Percentiles rank a stretch among this genome's conserved stretches.
Evolutionary conservation across 805 yeast species (phyloP).

Genomic region (Candida awuae): DNA sequence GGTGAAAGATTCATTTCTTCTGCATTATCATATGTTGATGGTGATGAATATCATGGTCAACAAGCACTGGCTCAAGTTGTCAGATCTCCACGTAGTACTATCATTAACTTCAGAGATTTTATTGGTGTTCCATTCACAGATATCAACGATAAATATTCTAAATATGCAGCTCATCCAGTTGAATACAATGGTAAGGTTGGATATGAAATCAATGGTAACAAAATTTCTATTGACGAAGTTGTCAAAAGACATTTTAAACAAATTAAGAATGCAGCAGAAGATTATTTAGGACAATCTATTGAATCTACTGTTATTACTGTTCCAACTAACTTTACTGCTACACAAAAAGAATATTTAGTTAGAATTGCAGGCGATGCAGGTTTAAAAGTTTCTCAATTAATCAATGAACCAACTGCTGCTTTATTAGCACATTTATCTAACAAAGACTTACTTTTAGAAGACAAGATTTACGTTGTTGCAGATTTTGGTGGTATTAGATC

Average conservation of each 20-base stretch:
- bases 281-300: constrained; percentile 73
- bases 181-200: constrained; percentile 59
- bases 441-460: constrained; percentile 44
- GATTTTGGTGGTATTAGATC: constrained; percentile 96
- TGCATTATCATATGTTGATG: constrained; percentile 82
- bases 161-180: constrained; percentile 59
- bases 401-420: constrained; percentile 90
- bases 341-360: constrained; percentile 58
- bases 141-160: constrained; percentile 57
- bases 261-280: constrained; percentile 83
- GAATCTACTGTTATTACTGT: constrained; percentile 83
- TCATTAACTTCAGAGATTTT: constrained; percentile 88
- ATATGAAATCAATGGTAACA: constrained; percentile 52
- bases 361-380: constrained; percentile 64
- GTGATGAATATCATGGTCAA: constrained; percentile 94
- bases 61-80: constrained; percentile 90
- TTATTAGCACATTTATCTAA: constrained; percentile 67
- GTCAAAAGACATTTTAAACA: constrained; percentile 77
- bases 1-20: constrained; percentile 98
- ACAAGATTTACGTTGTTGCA: constrained; percentile 81
- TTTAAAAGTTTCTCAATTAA: constrained; percentile 72
- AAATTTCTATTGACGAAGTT: constrained; percentile 66
- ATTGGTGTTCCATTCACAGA: constrained; percentile 68
- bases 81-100: constrained; percentile 82
- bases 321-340: constrained; percentile 78